Conservation (phyloP, 2,329 filamentous ascomycete genomes). For the Phialophora tarda region DNA sequence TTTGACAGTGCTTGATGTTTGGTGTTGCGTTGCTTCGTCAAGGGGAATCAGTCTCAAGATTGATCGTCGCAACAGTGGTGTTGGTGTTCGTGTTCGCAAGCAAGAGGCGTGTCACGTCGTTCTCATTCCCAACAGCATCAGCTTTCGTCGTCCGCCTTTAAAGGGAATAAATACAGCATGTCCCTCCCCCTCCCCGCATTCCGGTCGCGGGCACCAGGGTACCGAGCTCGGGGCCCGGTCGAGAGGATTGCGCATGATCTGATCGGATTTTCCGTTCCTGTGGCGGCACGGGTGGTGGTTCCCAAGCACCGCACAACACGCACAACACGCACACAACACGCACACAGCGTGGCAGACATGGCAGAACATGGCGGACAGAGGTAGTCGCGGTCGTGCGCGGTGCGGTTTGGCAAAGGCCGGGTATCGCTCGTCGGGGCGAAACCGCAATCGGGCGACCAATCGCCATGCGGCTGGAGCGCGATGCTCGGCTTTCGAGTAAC, state of each 20-base stretch:
- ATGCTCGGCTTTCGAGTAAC: neutral
- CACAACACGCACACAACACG: neutral
- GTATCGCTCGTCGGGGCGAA: slow-evolving; percentile 8
- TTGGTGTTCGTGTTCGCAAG: neutral
- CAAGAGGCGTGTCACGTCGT: too few relatives aligned
- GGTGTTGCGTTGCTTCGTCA: neutral
- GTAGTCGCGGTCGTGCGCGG: neutral
- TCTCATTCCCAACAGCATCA: neutral
- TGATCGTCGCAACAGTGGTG: neutral
- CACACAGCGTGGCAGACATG: too few relatives aligned
- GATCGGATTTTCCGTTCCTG: neutral
- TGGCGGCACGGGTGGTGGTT: too few relatives aligned
- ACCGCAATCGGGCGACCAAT: slow-evolving; percentile 2
- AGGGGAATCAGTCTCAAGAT: neutral
- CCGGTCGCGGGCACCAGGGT: neutral
- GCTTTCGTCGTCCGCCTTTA: neutral
- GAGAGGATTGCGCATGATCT: neutral
- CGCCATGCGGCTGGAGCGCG: neutral
- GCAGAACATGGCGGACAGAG: neutral
- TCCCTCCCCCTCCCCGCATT: neutral
- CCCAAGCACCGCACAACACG: too few relatives aligned
- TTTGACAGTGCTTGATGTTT: too few relatives aligned
- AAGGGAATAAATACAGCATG: neutral
- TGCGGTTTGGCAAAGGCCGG: neutral
- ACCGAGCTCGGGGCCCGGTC: neutral